Conservation (phyloP, 805 yeast genomes). For the Dipodascus albidus region DNA sequence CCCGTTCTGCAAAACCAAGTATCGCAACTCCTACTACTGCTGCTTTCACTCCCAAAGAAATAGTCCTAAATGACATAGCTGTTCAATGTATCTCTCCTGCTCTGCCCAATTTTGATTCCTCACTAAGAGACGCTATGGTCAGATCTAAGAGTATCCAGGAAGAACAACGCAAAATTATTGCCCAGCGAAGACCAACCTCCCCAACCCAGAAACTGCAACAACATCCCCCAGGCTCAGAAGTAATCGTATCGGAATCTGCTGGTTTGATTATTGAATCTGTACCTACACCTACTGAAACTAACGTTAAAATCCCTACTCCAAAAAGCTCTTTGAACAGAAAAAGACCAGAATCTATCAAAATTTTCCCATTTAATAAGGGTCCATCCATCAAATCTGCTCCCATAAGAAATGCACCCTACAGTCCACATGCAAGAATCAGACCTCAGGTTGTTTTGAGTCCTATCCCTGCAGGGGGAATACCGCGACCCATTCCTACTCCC, state of each 20-base stretch:
- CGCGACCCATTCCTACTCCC: constrained; percentile 1
- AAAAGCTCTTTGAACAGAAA: background rate
- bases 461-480: background rate
- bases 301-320: background rate
- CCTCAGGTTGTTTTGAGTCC: background rate
- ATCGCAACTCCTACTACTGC: background rate
- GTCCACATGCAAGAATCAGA: constrained; percentile 1
- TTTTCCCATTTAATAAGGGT: background rate
- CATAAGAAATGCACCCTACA: background rate
- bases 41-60: constrained; percentile 17
- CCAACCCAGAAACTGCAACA: background rate
- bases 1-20: background rate
- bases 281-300: background rate
- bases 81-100: constrained; percentile 23
- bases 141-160: constrained; percentile 18
- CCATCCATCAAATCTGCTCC: constrained; percentile 1
- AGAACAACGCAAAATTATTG: constrained; percentile 21
- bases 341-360: background rate
- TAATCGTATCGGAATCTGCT: background rate
- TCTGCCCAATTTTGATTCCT: constrained; percentile 16
- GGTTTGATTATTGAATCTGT: background rate
- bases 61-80: constrained; percentile 20
- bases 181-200: constrained; percentile 10
- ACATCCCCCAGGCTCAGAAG: background rate
- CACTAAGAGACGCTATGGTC: constrained; percentile 16